These are phyloP conservation scores for Mucor lusitanicus DNA, from an alignment of 371 early-diverging fungal genomes.

Conservation along the genomic window DNA sequence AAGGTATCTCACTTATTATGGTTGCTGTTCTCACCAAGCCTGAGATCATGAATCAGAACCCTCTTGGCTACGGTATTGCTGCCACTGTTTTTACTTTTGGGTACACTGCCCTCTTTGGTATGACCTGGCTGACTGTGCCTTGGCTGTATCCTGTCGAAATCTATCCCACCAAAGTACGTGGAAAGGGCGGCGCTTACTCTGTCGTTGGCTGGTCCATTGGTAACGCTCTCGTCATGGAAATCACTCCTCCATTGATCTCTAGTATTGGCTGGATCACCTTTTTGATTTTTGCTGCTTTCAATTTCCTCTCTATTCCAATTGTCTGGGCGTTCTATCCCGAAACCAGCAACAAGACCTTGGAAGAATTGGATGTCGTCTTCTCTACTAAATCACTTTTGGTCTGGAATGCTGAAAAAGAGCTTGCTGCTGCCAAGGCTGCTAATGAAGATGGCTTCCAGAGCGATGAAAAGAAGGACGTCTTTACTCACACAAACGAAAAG, in stretches of 20 bases:
- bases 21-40: constrained; percentile 44
- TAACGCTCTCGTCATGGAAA: constrained; percentile 44
- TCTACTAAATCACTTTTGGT: constrained; percentile 42
- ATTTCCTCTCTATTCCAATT: constrained; percentile 41
- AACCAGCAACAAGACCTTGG: constrained; percentile 41
- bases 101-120: constrained; percentile 42
- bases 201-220: constrained; percentile 52
- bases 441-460: not conserved
- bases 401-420: constrained; percentile 43
- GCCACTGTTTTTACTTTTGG: constrained; percentile 39
- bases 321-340: constrained; percentile 40
- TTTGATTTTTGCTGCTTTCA: constrained; percentile 41
- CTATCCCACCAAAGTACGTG: constrained; percentile 39
- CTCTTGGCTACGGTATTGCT: constrained; percentile 31
- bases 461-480: not conserved
- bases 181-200: constrained; percentile 45
- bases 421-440: constrained; percentile 7
- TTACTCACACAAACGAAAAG: not conserved
- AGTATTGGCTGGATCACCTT: constrained; percentile 46
- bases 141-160: constrained; percentile 50
- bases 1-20: constrained; percentile 38
- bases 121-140: constrained; percentile 43
- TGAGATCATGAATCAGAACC: constrained; percentile 31
- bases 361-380: constrained; percentile 44
- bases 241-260: constrained; percentile 43